These are phyloP conservation scores for Ophiostoma sp. DNA, from an alignment of 2,329 filamentous ascomycete species.

Conservation along the genomic window DNA sequence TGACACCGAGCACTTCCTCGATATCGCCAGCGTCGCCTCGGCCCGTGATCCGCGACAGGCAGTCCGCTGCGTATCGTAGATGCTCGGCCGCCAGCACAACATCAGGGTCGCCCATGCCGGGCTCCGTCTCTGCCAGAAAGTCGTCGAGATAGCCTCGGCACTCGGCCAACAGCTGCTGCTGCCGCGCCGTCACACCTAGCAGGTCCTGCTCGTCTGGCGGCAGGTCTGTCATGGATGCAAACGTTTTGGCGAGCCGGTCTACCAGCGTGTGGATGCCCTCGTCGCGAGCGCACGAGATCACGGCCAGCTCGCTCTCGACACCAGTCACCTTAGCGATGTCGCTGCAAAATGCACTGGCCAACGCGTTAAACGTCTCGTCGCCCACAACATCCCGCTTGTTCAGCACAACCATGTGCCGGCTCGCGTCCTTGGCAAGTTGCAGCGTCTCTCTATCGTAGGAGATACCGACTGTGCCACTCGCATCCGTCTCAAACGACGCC, in stretches of 20 bases:
- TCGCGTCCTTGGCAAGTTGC: conserved; percentile 45
- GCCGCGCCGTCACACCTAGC: conserved; percentile 83
- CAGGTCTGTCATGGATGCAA: conserved; percentile 65
- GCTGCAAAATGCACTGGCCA: background rate
- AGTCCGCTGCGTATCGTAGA: conserved; percentile 71
- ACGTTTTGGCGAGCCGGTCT: conserved; percentile 62
- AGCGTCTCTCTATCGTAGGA: conserved; percentile 52
- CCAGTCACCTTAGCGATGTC: conserved; percentile 5
- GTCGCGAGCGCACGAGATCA: conserved; percentile 22
- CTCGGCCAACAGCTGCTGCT: conserved; percentile 70
- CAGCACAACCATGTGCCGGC: conserved; percentile 49
- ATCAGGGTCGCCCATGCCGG: conserved; percentile 43
- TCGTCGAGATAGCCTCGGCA: conserved; percentile 67
- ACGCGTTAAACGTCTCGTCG: conserved; percentile 29
- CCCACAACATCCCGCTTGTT: conserved; percentile 55
- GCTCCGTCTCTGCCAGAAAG: conserved; percentile 56
- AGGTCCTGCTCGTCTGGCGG: conserved; percentile 72
- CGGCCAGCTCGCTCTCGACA: conserved; percentile 19
- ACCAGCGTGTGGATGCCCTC: conserved; percentile 59
- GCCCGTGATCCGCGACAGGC: conserved; percentile 82
- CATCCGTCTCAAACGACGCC: conserved; percentile 59
- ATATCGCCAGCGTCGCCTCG: conserved; percentile 80
- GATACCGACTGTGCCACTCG: conserved; percentile 36
- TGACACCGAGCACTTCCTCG: conserved; percentile 90
- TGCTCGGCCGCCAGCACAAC: conserved; percentile 88